A percentile compares a stretch with the other conserved stretches of the same genome.
phyloP scores from a whole-genome alignment of 2,329 filamentous ascomycete species.

The Penicillium sp. region DNA sequence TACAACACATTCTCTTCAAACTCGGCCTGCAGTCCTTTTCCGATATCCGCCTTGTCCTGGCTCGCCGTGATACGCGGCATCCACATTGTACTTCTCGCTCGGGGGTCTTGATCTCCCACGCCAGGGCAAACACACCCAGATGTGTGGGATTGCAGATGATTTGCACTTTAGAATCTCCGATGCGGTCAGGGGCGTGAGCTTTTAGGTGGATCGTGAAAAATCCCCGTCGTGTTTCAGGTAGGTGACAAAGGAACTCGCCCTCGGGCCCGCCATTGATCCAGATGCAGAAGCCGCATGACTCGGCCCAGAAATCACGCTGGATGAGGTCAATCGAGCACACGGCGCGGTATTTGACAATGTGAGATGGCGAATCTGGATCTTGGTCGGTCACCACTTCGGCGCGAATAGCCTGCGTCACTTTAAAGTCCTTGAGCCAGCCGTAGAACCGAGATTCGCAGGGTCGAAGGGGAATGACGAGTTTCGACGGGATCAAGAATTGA shows the following conservation, averaged over 20 bases:
- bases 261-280: slow-evolving; percentile 30
- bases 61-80: slow-evolving; percentile 25
- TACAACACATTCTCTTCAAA: neutral
- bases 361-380: neutral
- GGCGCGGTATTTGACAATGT: slow-evolving; percentile 22
- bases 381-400: slow-evolving; percentile 2
- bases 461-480: slow-evolving; percentile 28
- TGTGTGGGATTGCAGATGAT: slow-evolving; percentile 24
- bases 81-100: slow-evolving; percentile 16
- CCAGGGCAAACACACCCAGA: slow-evolving; percentile 24
- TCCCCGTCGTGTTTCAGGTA: slow-evolving; percentile 7
- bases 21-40: slow-evolving; percentile 2
- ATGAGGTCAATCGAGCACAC: slow-evolving; percentile 27
- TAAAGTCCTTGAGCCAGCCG: slow-evolving; percentile 29
- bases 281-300: slow-evolving; percentile 28
- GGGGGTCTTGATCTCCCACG: slow-evolving; percentile 22
- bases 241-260: slow-evolving; percentile 19
- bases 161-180: slow-evolving; percentile 21
- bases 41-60: neutral
- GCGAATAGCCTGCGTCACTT: slow-evolving; percentile 15
- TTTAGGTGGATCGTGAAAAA: slow-evolving; percentile 21
- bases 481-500: slow-evolving; percentile 22
- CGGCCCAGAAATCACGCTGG: slow-evolving; percentile 28
- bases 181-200: neutral
- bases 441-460: slow-evolving; percentile 24